Percentiles rank a stretch among this genome's conserved stretches.
Evolutionary conservation across 768 basidiomycete genomes (phyloP).

Genomic region (Xerocomellus chrysenteron): DNA sequence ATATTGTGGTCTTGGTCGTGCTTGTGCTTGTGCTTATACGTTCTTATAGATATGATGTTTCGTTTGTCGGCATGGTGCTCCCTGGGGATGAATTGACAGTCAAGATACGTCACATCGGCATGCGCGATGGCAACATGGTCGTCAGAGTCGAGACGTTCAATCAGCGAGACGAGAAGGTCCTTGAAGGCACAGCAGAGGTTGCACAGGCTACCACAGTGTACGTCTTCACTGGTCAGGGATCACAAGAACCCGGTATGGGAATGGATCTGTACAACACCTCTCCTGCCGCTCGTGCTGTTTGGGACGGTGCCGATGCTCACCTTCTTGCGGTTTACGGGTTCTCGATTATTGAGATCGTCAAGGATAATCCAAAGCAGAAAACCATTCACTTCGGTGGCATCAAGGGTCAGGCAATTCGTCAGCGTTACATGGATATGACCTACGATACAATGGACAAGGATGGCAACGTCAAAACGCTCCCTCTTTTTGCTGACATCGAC

Average conservation of each 20-base stretch:
- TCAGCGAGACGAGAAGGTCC: slow-evolving; percentile 82
- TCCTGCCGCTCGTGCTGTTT: slow-evolving; percentile 92
- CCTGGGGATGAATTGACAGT: slow-evolving; percentile 86
- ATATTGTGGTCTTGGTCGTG: not conserved
- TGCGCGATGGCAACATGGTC: slow-evolving; percentile 92
- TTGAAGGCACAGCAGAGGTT: slow-evolving; percentile 91
- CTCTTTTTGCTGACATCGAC: slow-evolving; percentile 94
- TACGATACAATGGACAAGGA: slow-evolving; percentile 98
- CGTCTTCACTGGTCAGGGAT: slow-evolving; percentile 98
- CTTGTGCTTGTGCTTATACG: slow-evolving; percentile 1
- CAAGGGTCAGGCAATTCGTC: slow-evolving; percentile 96
- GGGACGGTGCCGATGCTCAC: slow-evolving; percentile 95
- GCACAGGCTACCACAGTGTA: slow-evolving; percentile 91
- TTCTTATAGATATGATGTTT: slow-evolving; percentile 74
- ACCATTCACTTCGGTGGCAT: slow-evolving; percentile 99
- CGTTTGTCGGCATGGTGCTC: slow-evolving; percentile 96
- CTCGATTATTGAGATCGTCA: slow-evolving; percentile 98
- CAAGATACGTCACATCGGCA: slow-evolving; percentile 84
- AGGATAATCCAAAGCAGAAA: slow-evolving; percentile 97
- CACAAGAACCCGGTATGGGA: slow-evolving; percentile 98
- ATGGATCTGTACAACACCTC: slow-evolving; percentile 97
- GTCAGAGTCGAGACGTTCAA: slow-evolving; percentile 88
- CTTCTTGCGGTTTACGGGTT: slow-evolving; percentile 95
- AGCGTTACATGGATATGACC: slow-evolving; percentile 99
- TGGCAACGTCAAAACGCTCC: slow-evolving; percentile 92